Conservation (phyloP, 2,329 filamentous ascomycete species). For the Verticillium nonalfalfae region DNA sequence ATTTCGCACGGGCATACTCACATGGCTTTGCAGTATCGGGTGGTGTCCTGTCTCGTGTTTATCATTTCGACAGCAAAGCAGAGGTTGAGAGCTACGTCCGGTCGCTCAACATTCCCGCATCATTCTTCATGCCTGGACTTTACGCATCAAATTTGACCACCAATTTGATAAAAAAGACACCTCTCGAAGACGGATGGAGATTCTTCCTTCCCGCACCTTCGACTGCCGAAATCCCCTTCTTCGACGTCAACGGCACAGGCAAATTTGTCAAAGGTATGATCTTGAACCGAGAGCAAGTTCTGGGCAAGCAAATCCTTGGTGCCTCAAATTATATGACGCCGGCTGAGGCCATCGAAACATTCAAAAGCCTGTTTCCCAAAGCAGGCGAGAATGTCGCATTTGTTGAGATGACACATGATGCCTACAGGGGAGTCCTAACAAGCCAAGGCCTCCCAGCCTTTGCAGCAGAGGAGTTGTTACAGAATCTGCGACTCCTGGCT, state of each 20-base stretch:
- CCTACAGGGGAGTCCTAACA: conserved; percentile 13
- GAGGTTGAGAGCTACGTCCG: conserved; percentile 52
- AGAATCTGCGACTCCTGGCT: conserved; percentile 33
- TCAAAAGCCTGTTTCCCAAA: conserved; percentile 21
- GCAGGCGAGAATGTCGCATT: conserved; percentile 25
- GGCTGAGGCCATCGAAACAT: conserved; percentile 18
- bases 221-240: conserved; percentile 22
- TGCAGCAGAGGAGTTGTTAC: conserved; percentile 28
- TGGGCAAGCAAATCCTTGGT: conserved; percentile 26
- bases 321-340: conserved; percentile 29
- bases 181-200: conserved; percentile 20
- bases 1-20: not conserved
- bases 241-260: conserved; percentile 33
- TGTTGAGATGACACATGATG: conserved; percentile 22
- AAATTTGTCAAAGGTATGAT: conserved; percentile 25
- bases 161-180: conserved; percentile 15
- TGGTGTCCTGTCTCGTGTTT: conserved; percentile 29
- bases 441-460: conserved; percentile 5
- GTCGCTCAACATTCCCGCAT: conserved; percentile 34
- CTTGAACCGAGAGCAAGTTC: conserved; percentile 11
- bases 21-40: conserved; percentile 11
- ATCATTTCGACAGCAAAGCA: conserved; percentile 52
- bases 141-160: conserved; percentile 48
- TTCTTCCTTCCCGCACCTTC: conserved; percentile 22
- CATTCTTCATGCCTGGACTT: conserved; percentile 44